A percentile compares a stretch with the other conserved stretches of the same genome.
phyloP scores from a whole-genome alignment of 306 rosid species.

The Dalbergia oliveri region DNA sequence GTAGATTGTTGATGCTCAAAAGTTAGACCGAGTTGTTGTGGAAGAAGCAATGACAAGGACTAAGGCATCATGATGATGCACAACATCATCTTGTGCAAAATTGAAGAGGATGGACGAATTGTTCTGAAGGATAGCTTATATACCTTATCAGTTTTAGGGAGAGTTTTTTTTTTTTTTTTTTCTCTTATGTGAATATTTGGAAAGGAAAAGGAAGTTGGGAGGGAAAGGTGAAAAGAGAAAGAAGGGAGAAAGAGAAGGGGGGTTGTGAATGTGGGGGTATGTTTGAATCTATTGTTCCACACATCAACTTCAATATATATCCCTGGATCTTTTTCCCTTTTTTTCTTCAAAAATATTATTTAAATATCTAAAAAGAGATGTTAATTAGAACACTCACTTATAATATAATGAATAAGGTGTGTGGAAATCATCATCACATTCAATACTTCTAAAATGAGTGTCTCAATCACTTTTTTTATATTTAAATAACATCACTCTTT shows the following conservation, averaged over 20 bases:
- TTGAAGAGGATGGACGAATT: constrained; percentile 48
- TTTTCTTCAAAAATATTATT: too few relatives aligned
- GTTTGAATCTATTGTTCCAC: constrained; percentile 50
- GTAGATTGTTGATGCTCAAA: constrained; percentile 43
- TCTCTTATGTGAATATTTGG: constrained; percentile 43
- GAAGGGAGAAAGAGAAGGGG: constrained; percentile 19
- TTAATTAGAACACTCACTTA: too few relatives aligned
- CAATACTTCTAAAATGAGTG: too few relatives aligned
- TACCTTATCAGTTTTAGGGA: constrained; percentile 60
- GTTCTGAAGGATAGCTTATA: constrained; percentile 58
- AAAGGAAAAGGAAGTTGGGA: constrained; percentile 36
- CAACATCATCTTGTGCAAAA: constrained; percentile 33
- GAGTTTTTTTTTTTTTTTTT: neutral
- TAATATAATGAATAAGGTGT: too few relatives aligned
- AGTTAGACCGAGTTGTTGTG: constrained; percentile 26
- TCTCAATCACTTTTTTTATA: too few relatives aligned
- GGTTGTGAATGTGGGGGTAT: neutral
- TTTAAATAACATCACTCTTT: neutral
- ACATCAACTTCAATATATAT: constrained; percentile 48
- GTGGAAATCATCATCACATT: too few relatives aligned
- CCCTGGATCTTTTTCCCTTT: constrained; percentile 4
- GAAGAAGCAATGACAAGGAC: constrained; percentile 41
- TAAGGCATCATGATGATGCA: constrained; percentile 24
- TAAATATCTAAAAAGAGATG: too few relatives aligned
- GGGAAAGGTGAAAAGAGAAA: constrained; percentile 35